Evolutionary conservation across 1,284 basidiomycete genomes (phyloP).

Genomic region (Rhodotorula sp.): DNA sequence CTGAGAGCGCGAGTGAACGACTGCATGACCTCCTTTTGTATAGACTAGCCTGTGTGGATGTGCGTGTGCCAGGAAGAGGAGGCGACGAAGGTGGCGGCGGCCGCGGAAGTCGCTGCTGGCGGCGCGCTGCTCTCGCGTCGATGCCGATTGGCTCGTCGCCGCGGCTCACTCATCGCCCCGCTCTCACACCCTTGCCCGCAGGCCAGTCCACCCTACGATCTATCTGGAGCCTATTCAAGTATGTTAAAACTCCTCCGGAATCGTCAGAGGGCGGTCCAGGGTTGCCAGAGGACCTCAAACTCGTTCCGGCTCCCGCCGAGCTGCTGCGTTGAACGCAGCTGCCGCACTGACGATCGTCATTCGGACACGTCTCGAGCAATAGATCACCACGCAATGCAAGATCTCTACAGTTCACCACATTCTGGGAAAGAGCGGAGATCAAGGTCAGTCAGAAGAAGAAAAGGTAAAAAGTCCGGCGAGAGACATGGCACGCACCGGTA

Average conservation of each 20-base stretch:
- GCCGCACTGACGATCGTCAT: background rate
- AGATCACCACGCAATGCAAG: background rate
- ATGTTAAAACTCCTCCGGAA: no score
- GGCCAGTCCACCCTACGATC: no score
- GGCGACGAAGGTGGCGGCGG: background rate
- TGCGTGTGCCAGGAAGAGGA: background rate
- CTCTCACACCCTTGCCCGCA: background rate
- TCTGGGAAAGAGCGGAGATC: constrained; percentile 44
- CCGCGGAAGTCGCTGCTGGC: background rate
- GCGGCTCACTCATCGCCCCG: background rate
- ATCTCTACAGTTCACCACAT: constrained; percentile 55
- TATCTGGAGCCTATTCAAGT: no score
- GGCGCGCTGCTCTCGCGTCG: background rate
- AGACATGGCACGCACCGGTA: constrained; percentile 58
- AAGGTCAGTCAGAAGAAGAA: no score
- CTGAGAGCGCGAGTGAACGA: constrained; percentile 1
- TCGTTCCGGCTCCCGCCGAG: no score
- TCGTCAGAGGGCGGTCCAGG: no score
- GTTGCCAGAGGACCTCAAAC: no score
- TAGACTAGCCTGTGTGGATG: background rate
- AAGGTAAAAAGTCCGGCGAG: no score
- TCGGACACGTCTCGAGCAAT: no score
- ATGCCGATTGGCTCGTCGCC: background rate
- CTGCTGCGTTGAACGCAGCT: background rate
- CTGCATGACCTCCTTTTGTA: background rate